A percentile compares a stretch with the other conserved stretches of the same genome.
Evolutionary conservation across 176 grass and related monocot species (phyloP).

Genomic region (Eragrostis curvula): DNA sequence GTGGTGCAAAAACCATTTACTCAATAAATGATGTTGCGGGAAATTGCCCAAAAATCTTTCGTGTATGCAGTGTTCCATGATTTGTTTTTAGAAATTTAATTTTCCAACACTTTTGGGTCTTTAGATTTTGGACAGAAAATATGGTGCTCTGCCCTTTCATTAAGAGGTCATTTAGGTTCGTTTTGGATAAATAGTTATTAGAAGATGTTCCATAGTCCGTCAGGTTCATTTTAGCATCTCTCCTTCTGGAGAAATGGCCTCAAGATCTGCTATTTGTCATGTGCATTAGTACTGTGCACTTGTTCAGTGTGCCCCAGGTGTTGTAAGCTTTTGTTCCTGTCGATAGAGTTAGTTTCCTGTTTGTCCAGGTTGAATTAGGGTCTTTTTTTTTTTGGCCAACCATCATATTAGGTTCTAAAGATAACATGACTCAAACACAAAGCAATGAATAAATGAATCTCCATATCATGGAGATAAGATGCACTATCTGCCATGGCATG

Average conservation of each 20-base stretch:
- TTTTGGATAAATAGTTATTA: too few relatives aligned
- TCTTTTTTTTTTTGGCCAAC: background rate
- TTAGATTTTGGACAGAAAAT: too few relatives aligned
- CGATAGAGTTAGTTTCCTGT: background rate
- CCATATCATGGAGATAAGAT: background rate
- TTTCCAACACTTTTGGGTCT: background rate
- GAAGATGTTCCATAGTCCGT: background rate
- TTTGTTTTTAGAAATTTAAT: conserved; percentile 4
- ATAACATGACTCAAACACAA: background rate
- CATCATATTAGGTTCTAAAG: background rate
- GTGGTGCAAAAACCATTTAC: conserved; percentile 3
- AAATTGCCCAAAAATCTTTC: background rate
- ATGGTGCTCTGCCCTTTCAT: too few relatives aligned
- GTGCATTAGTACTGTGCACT: background rate
- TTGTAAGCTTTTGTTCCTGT: background rate
- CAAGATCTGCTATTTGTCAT: conserved; percentile 13
- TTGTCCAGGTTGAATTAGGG: background rate
- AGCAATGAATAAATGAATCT: background rate
- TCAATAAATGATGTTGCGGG: conserved; percentile 3
- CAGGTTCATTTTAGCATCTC: background rate
- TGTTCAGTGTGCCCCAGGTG: background rate
- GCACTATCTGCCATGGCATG: background rate
- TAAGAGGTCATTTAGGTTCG: too few relatives aligned
- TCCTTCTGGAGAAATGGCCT: conserved; percentile 9
- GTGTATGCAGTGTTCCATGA: background rate